Evolutionary conservation across 2,329 filamentous ascomycete genomes (phyloP), one percentile per base, ranked within the genome.

Genomic region (Aureobasidium sp.): DNA sequence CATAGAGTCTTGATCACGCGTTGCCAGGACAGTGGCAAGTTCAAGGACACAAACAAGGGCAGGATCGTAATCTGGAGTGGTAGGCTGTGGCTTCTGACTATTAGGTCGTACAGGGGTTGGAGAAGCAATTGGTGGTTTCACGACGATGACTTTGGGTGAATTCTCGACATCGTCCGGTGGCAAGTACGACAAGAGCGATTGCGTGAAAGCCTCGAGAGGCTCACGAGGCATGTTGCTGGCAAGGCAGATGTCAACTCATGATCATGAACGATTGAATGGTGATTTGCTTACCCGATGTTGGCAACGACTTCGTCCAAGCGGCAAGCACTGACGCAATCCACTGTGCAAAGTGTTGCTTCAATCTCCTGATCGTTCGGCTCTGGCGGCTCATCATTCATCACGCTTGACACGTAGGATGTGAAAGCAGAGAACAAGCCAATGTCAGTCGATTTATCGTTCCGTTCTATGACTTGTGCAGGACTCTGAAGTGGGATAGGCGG

Each of bases 341-440:
- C 89, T 0, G 94, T 93, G 72, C 90, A 94, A 10, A 99, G 79
- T 0, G 94, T 97, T 71, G 94, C 96, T 70, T 99, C 94, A 34
- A 99, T 82, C 73, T 99, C 94, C 72, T 97, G 93, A 66, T 97
- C 92, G 1, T 94, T 97, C 2, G 94, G 94, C 76, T 99, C 94
- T 0, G 94, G 94, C 13, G 94, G 94, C 71, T 99, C 94, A 74
- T 97, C 94, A 12, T 94, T 95, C 46, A 95, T 94, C 73, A 99
- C 97, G 73, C 93, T 97, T n/a, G 92, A 96, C 36, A 99, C 92
- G 70, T 97, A 99, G 5, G 90, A 96, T 0, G 93, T 95, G 69
- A 99, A 90, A 0, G 93, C 92, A 4, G 92, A 96, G 72, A 99
- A 92, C 55, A 99, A 84, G 6, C 94, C 92, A 2, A 87, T 86